phyloP scores from a whole-genome alignment of 768 basidiomycete species.

The Mycena sanguinolenta region DNA sequence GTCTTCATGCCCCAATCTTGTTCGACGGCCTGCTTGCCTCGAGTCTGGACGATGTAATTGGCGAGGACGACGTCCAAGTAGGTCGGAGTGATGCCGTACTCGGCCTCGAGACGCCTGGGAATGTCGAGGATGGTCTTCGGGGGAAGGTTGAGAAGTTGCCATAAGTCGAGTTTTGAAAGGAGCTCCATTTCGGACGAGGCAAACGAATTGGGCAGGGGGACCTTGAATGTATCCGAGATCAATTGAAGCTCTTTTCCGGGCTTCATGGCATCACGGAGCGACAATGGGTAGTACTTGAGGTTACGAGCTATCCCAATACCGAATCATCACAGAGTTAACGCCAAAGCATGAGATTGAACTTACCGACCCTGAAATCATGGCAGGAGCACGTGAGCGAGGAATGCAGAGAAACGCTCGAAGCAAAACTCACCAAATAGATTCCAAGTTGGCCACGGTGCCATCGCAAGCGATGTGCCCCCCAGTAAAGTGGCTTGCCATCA shows the following conservation, averaged over 20 bases:
- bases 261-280: conserved; percentile 50
- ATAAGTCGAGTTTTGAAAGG: not conserved
- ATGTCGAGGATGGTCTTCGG: not conserved
- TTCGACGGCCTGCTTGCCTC: conserved; percentile 50
- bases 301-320: conserved; percentile 53
- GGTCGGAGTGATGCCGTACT: not conserved
- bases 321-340: conserved; percentile 8
- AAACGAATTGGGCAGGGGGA: conserved; percentile 24
- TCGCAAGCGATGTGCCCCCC: not conserved
- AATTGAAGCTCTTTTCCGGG: conserved; percentile 43
- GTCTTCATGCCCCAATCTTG: conserved; percentile 42
- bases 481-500: conserved; percentile 11
- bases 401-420: conserved; percentile 6
- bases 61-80: conserved; percentile 35
- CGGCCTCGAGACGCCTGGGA: not conserved
- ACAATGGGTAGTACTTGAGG: conserved; percentile 61
- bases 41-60: conserved; percentile 52
- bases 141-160: not conserved
- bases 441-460: conserved; percentile 53
- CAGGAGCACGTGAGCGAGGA: conserved; percentile 11
- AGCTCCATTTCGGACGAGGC: conserved; percentile 1
- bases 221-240: conserved; percentile 46
- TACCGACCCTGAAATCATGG: conserved; percentile 20
- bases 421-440: conserved; percentile 57
- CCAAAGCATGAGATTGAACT: conserved; percentile 15